These are phyloP conservation scores for Pythium myriotylum DNA, from an alignment of 352 stramenopile species.

Conservation along the genomic window DNA sequence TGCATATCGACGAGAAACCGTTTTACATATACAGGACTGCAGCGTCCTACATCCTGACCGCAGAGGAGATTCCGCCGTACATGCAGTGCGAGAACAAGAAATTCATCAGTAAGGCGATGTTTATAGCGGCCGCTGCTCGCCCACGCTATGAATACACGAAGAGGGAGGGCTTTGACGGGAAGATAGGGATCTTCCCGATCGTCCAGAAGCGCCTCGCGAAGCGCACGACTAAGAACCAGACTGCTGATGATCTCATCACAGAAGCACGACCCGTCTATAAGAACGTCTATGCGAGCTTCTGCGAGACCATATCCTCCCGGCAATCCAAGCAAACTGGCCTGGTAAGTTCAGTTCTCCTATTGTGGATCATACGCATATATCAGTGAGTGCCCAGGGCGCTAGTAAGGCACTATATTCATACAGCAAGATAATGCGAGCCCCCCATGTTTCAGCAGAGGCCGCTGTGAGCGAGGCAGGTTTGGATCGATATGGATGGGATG, in stretches of 20 bases:
- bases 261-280: not conserved
- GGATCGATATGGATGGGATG: too few species aligned
- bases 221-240: slow-evolving; percentile 13
- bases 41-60: slow-evolving; percentile 15
- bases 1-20: slow-evolving; percentile 34
- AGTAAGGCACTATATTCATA: too few species aligned
- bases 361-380: too few species aligned
- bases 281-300: not conserved
- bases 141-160: slow-evolving; percentile 11
- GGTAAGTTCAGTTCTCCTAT: too few species aligned
- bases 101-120: slow-evolving; percentile 37
- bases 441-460: too few species aligned
- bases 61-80: slow-evolving; percentile 12
- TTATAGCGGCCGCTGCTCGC: slow-evolving; percentile 18
- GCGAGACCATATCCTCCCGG: too few species aligned
- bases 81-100: slow-evolving; percentile 18
- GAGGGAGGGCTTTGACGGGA: slow-evolving; percentile 6
- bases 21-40: slow-evolving; percentile 28
- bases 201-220: not conserved
- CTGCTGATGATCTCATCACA: not conserved
- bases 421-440: too few species aligned
- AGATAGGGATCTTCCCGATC: slow-evolving; percentile 19
- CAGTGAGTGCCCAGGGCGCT: too few species aligned
- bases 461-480: too few species aligned
- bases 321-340: too few species aligned